These are phyloP conservation scores for Sporisorium graminicola DNA, from an alignment of 1,284 basidiomycete genomes.

Conservation along the genomic window DNA sequence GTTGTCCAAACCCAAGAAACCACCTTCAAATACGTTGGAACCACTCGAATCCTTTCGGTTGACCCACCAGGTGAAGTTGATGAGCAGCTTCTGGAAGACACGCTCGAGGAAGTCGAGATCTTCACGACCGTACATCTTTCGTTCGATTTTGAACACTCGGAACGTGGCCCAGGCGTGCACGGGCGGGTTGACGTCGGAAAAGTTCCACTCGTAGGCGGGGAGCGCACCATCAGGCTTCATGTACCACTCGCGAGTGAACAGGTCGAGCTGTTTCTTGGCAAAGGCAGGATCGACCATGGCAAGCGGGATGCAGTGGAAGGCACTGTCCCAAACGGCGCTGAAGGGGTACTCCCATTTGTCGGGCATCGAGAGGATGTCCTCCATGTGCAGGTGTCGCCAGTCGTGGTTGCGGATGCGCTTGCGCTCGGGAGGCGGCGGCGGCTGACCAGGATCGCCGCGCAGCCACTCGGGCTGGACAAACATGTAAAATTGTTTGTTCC, in stretches of 20 bases:
- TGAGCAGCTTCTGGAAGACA: constrained; percentile 95
- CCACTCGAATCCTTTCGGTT: constrained; percentile 96
- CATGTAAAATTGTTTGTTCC: constrained; percentile 96
- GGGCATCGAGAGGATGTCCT: constrained; percentile 97
- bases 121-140: constrained; percentile 90
- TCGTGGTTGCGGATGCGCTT: constrained; percentile 86
- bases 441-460: constrained; percentile 92
- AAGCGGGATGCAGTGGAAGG: constrained; percentile 97
- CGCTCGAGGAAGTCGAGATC: constrained; percentile 93
- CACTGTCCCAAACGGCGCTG: constrained; percentile 81
- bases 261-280: constrained; percentile 95
- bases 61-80: constrained; percentile 99
- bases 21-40: constrained; percentile 96
- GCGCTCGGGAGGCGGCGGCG: constrained; percentile 89
- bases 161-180: constrained; percentile 88
- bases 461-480: constrained; percentile 97
- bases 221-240: constrained; percentile 96
- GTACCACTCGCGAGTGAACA: constrained; percentile 98
- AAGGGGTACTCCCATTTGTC: constrained; percentile 90
- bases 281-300: constrained; percentile 94
- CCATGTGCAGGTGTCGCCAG: constrained; percentile 86
- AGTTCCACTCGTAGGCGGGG: constrained; percentile 99
- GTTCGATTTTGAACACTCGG: constrained; percentile 80
- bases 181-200: constrained; percentile 94
- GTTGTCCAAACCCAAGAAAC: constrained; percentile 97